These are phyloP conservation scores for Grammothele lineata DNA, from an alignment of 768 basidiomycete species.

Conservation along the genomic window DNA sequence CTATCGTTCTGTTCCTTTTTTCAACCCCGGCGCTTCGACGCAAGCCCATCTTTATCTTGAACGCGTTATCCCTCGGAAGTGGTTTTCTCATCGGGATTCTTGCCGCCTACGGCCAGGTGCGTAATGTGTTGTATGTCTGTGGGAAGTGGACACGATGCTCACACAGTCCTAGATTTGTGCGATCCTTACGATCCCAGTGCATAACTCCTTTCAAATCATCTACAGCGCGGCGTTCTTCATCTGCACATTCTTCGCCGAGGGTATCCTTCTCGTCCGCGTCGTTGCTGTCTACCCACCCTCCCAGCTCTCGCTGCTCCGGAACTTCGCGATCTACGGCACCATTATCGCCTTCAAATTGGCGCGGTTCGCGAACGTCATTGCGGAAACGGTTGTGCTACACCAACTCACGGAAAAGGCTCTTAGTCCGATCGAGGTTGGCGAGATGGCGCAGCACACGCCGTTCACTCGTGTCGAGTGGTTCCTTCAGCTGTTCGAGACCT, in stretches of 20 bases:
- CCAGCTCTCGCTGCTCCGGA: constrained; percentile 1
- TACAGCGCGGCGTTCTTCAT: neutral
- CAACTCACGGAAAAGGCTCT: neutral
- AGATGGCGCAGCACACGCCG: neutral
- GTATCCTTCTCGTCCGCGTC: constrained; percentile 33
- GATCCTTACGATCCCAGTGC: neutral
- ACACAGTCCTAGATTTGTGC: neutral
- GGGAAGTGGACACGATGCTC: neutral
- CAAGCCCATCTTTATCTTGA: constrained; percentile 21
- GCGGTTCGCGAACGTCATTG: constrained; percentile 21
- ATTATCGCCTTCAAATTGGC: constrained; percentile 28
- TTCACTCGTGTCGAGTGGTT: constrained; percentile 25
- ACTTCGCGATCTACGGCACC: constrained; percentile 13
- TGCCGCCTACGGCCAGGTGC: neutral
- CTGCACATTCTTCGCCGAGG: constrained; percentile 32
- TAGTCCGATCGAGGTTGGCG: neutral
- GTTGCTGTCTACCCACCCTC: constrained; percentile 30
- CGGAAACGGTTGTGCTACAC: constrained; percentile 1
- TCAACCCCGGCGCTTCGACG: constrained; percentile 16
- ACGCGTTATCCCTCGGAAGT: constrained; percentile 12
- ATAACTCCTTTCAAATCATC: neutral
- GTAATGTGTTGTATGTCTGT: neutral
- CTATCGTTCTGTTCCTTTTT: constrained; percentile 19
- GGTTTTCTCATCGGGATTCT: neutral
- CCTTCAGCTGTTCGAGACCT: constrained; percentile 27